Conservation (phyloP, 441 rosid genomes). For the Gossypium lobatum region DNA sequence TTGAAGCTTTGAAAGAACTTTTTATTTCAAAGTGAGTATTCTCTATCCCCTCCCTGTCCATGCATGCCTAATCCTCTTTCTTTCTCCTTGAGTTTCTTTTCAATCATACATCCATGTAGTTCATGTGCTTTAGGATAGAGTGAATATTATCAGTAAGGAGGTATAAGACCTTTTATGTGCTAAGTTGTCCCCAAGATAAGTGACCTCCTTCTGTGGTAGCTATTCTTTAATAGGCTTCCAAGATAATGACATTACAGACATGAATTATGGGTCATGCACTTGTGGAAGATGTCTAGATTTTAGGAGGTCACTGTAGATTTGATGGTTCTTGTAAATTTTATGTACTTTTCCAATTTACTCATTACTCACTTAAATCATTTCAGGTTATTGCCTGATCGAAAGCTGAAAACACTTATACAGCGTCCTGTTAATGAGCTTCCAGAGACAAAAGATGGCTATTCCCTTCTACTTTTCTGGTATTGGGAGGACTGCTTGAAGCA, state of each 20-base stretch:
- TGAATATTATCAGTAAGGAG: background rate
- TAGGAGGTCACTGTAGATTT: background rate
- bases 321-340: background rate
- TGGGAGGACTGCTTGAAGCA: slow-evolving; percentile 94
- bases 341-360: background rate
- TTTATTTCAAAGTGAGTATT: slow-evolving; percentile 55
- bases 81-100: background rate
- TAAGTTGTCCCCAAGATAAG: slow-evolving; percentile 3
- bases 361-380: slow-evolving; percentile 2
- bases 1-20: slow-evolving; percentile 78
- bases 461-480: slow-evolving; percentile 89
- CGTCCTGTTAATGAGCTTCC: slow-evolving; percentile 62
- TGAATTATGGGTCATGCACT: background rate
- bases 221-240: background rate
- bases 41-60: background rate
- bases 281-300: background rate
- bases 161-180: background rate
- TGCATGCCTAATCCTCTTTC: background rate
- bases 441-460: slow-evolving; percentile 83
- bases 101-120: background rate
- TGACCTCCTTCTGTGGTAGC: background rate
- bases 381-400: slow-evolving; percentile 86
- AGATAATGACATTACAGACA: background rate
- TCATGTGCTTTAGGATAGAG: background rate
- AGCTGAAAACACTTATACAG: slow-evolving; percentile 85